phyloP scores from a whole-genome alignment of 352 stramenopile species.

The Plasmopara muralis region DNA sequence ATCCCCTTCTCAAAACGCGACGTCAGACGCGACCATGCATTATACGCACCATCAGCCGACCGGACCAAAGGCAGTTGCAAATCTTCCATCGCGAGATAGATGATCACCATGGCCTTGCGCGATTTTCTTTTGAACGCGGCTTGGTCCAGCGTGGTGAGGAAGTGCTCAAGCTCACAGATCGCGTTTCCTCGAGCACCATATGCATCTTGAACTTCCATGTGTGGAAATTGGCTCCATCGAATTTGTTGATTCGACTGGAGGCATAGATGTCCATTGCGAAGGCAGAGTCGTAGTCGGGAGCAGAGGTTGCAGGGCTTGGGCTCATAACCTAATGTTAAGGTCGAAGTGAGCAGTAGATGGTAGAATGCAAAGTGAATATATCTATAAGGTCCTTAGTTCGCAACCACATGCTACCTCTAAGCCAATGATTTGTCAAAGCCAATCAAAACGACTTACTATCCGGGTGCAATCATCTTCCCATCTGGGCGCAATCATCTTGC shows the following conservation, averaged over 20 bases:
- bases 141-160: conserved; percentile 3
- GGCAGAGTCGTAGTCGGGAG: neutral
- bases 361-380: neutral
- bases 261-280: neutral
- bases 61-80: conserved; percentile 15
- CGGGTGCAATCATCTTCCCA: too few relatives aligned
- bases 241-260: neutral
- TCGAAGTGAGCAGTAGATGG: neutral
- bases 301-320: neutral
- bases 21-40: conserved; percentile 19
- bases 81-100: conserved; percentile 15
- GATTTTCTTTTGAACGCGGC: conserved; percentile 11
- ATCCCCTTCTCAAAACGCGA: conserved; percentile 20
- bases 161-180: conserved; percentile 22
- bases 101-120: conserved; percentile 16
- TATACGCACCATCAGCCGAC: conserved; percentile 7
- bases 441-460: too few relatives aligned
- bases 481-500: too few relatives aligned
- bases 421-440: too few relatives aligned
- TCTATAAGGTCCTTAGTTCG: too few relatives aligned
- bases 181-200: too few relatives aligned
- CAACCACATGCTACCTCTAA: too few relatives aligned
- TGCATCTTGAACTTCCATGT: conserved; percentile 27
- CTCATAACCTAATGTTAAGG: neutral
- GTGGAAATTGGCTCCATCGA: conserved; percentile 4